Evolutionary conservation across 169 alveolate genomes (phyloP).

Genomic region (Eimeria necatrix): DNA sequence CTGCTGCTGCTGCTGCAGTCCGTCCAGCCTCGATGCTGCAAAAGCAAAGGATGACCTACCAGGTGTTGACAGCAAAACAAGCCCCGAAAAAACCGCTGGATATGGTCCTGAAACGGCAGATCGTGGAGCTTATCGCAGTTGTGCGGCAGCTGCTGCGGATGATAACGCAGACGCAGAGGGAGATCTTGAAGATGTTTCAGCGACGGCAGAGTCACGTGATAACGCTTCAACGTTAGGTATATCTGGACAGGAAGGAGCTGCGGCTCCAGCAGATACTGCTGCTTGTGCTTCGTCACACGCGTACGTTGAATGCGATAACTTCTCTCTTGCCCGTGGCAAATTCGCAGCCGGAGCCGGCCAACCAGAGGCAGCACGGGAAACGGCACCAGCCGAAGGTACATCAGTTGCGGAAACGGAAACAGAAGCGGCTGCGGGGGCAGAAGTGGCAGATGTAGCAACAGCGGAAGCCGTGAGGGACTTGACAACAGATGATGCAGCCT

Average conservation of each 20-base stretch:
- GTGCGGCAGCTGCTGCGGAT: conserved; percentile 26
- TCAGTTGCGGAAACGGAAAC: neutral
- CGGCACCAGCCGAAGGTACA: neutral
- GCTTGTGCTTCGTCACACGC: neutral
- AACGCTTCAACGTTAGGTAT: neutral
- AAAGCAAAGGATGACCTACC: neutral
- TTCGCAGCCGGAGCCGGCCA: neutral
- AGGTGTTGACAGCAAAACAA: neutral
- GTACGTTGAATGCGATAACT: neutral
- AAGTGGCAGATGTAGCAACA: neutral
- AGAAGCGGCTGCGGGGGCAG: neutral
- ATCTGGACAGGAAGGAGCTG: neutral
- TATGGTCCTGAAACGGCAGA: neutral
- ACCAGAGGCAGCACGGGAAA: conserved; percentile 11
- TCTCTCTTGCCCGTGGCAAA: neutral
- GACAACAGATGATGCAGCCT: neutral
- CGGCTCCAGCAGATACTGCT: neutral
- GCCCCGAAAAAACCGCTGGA: neutral
- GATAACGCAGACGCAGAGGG: neutral
- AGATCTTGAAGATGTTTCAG: neutral
- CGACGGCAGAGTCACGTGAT: neutral
- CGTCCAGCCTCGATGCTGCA: conserved; percentile 12
- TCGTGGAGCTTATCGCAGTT: neutral
- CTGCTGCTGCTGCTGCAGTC: neutral
- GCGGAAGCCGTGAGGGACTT: neutral